A percentile compares a stretch with the other conserved stretches of the same genome.
Conservation (phyloP, 345 rosid species). For the Aethionema arabicum region DNA sequence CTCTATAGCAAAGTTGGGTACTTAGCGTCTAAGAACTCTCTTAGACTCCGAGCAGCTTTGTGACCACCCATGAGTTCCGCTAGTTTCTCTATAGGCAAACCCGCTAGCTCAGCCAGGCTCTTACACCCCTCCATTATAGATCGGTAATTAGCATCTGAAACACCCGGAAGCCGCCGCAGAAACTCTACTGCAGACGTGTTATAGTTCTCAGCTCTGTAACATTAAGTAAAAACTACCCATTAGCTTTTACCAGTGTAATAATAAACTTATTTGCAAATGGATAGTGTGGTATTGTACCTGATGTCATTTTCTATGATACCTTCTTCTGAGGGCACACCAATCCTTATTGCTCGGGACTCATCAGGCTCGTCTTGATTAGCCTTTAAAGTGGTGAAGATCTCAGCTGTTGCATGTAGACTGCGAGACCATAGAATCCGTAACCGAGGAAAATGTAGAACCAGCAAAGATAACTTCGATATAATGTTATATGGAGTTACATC, state of each 20-base stretch:
- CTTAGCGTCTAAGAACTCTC: conserved; percentile 91
- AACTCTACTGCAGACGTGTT: conserved; percentile 93
- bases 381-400: conserved; percentile 78
- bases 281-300: conserved; percentile 41
- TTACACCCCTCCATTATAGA: conserved; percentile 84
- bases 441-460: conserved; percentile 88
- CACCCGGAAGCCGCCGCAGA: conserved; percentile 89
- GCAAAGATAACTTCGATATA: conserved; percentile 90
- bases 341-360: conserved; percentile 72
- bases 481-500: conserved; percentile 90
- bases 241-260: not conserved
- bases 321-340: conserved; percentile 94
- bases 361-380: conserved; percentile 97
- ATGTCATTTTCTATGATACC: conserved; percentile 87
- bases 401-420: conserved; percentile 92
- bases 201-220: conserved; percentile 85
- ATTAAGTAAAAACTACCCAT: not conserved
- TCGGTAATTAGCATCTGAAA: conserved; percentile 81
- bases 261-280: not conserved
- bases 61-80: conserved; percentile 86
- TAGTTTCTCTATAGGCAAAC: conserved; percentile 64
- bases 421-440: conserved; percentile 93
- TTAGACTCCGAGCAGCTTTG: conserved; percentile 73
- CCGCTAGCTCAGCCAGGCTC: conserved; percentile 76
- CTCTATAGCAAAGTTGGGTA: conserved; percentile 75